Evolutionary conservation across 2,329 filamentous ascomycete species (phyloP).

Genomic region (Truncatella angustata): DNA sequence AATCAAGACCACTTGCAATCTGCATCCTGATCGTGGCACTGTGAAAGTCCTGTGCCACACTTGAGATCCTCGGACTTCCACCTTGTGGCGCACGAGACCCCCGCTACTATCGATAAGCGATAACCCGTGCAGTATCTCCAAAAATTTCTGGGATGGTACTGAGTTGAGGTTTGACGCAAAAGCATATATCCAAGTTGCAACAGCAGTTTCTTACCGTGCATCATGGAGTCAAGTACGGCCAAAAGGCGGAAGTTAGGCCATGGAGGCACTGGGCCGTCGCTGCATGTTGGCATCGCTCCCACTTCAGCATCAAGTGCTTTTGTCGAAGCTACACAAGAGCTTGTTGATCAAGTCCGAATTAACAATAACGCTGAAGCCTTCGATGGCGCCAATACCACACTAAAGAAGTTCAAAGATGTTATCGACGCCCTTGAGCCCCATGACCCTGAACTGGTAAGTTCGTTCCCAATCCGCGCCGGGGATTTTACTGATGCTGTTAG

Average conservation of each 20-base stretch:
- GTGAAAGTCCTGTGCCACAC: not conserved
- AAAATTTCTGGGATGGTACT: not conserved
- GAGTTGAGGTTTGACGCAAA: not conserved
- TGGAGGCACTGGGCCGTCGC: conserved; percentile 27
- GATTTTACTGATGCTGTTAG: conserved; percentile 36
- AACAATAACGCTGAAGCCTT: conserved; percentile 52
- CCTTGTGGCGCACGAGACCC: not conserved
- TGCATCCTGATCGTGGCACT: no score
- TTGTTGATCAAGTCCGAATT: conserved; percentile 52
- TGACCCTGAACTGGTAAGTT: conserved; percentile 48
- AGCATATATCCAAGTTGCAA: not conserved
- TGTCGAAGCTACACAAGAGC: conserved; percentile 58
- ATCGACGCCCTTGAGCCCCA: conserved; percentile 52
- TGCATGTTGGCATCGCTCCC: conserved; percentile 38
- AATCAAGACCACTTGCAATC: no score
- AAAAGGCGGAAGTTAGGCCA: conserved; percentile 51
- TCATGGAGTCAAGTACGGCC: conserved; percentile 43
- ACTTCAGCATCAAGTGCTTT: conserved; percentile 52
- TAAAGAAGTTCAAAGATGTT: conserved; percentile 51
- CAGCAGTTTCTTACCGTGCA: not conserved
- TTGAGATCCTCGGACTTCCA: not conserved
- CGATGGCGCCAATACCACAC: conserved; percentile 44
- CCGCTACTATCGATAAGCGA: conserved; percentile 5
- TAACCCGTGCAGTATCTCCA: not conserved
- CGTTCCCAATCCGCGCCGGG: not conserved